Base-by-base conservation (phyloP, 352 stramenopile genomes). In the Blastocystis sp. region DNA sequence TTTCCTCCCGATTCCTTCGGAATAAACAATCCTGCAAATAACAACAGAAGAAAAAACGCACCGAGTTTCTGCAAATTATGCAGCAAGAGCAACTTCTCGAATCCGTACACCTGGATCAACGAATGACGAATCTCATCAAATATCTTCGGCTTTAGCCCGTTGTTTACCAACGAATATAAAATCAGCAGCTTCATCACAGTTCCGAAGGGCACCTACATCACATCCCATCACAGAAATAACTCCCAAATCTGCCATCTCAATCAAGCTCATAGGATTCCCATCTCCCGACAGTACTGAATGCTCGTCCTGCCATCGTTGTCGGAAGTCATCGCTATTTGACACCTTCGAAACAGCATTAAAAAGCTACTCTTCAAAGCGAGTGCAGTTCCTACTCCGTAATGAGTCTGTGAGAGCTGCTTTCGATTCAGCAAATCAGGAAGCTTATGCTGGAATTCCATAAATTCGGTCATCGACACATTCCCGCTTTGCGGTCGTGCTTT, bases 391-490 rank as follows among this genome's bases (percentile, higher is more conserved):
- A 85, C 73, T n/a, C 56, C 56, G 30, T 66, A 45, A 68, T 85
- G 73, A 16, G 53, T 69, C 50, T 85, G 43, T 26, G 63, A 24
- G 6, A 69, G 34, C 37, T 85, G 59, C 3, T 62, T 39, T n/a
- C 54, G 50, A 11, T 66, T n/a, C 26, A 85, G 50, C 30, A 85
- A n/a, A 5, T 85, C 73, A 5, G 73, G 73, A 3, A 85, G 56
- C 50, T 85, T 85, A 5, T 85, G 54, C 56, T 68, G 26, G 50
- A 85, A 85, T 13, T 85, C 73, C 8, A 68, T 62, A 43, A 85
- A 66, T 37, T 85, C 73, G 39, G 37, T 68, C 20, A 85, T 85
- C 20, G 47, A 68, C 24, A 45, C 43, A 43, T 62, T 85, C 1
- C 37, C 47, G 56, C 26, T 68, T 37, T 47, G 63, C 34, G 73